Evolutionary conservation across 495 filamentous ascomycete species (phyloP).

Genomic region (Annulohypoxylon moriforme): DNA sequence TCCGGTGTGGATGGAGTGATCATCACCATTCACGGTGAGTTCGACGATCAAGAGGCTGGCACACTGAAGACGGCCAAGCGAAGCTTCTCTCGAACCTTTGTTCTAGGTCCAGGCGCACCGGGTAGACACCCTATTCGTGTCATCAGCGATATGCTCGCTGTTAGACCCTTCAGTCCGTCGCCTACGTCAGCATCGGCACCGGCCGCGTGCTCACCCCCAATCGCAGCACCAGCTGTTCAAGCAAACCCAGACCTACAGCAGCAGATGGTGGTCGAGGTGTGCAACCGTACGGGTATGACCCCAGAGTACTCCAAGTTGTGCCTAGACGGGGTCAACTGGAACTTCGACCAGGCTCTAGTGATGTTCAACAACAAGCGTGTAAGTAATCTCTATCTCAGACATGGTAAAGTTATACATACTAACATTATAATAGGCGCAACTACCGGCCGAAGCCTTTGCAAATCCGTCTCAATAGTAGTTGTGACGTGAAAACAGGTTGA

Average conservation of each 20-base stretch:
- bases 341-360: slow-evolving; percentile 72
- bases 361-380: slow-evolving; percentile 71
- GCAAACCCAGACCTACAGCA: slow-evolving; percentile 63
- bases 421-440: slow-evolving; percentile 41
- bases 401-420: background rate
- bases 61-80: slow-evolving; percentile 66
- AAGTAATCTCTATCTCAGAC: slow-evolving; percentile 12
- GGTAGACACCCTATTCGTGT: slow-evolving; percentile 75
- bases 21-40: slow-evolving; percentile 84
- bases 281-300: slow-evolving; percentile 76
- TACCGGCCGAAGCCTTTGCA: slow-evolving; percentile 56
- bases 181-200: slow-evolving; percentile 43
- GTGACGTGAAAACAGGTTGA: background rate
- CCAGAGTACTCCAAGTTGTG: slow-evolving; percentile 77
- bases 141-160: slow-evolving; percentile 79
- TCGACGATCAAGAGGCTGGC: slow-evolving; percentile 74
- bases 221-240: slow-evolving; percentile 35
- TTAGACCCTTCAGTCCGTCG: slow-evolving; percentile 68
- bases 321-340: slow-evolving; percentile 76
- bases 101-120: slow-evolving; percentile 77
- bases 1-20: slow-evolving; percentile 80
- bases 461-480: slow-evolving; percentile 18
- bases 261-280: slow-evolving; percentile 72
- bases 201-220: slow-evolving; percentile 33
- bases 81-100: slow-evolving; percentile 87